Evolutionary conservation across 805 yeast genomes (phyloP), one percentile per base, ranked within the genome.

Genomic region (Phaffomyces antillensis): DNA sequence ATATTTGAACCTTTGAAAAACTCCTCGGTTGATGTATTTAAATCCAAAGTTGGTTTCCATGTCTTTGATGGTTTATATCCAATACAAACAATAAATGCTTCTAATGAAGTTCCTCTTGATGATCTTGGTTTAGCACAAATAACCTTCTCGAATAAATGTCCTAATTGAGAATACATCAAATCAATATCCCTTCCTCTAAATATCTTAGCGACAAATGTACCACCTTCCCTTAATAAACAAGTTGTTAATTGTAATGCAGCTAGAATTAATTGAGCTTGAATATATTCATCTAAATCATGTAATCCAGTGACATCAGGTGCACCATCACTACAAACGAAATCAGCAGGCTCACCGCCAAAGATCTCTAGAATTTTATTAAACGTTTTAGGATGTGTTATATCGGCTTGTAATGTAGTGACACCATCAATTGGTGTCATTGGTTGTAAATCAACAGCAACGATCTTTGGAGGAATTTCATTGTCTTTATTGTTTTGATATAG

Each of bases 241-340:
- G 96, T 86, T 3, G 98, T 90, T 45, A 93, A 70, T 57, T 89
- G 96, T 45, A 93, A 68, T 1, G 99, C 99, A 35, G 96, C 83
- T 54, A 90, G 70, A 42, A 93, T 86, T 46, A 93, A 70, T 61
- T 93, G 98, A 3, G 96, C 96, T 67, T 93, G 99, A 46, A 93
- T 86, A 61, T 91, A 93, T 64, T 93, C 99, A 63, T 93, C 99
- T 47, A 93, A 70, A 64, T 93, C 99, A 61, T 93, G 99, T 42
- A 93, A 66, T 1, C 99, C 99, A 0, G 99, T 93, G 20, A 93
- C 99, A 66, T 93, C 99, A 2, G 99, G 99, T 0, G 99, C 99
- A 46, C 99, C 99, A 63, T 93, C 98, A 56, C 95, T 83, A 57
- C 96, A 88, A 1, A 93, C 96, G 61, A 91, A 84, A 63, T 93